Percentiles rank a stretch among this genome's conserved stretches.
Conservation (phyloP, 345 rosid genomes). For the Pelargonium nanum region DNA sequence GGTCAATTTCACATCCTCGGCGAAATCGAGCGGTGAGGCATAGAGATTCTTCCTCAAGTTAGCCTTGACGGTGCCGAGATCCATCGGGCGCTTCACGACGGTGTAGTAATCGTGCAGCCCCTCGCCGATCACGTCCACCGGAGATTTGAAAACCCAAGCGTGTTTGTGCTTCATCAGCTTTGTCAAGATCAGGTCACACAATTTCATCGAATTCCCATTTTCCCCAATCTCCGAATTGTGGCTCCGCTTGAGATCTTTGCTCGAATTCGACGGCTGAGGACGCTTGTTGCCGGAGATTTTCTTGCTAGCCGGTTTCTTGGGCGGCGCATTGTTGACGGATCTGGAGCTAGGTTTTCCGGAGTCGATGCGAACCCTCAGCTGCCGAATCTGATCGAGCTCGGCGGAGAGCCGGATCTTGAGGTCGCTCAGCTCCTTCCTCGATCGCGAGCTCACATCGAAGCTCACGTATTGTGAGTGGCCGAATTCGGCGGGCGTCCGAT, state of each 20-base stretch:
- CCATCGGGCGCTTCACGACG: conserved; percentile 46
- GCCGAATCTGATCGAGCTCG: conserved; percentile 71
- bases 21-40: conserved; percentile 29
- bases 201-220: no score
- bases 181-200: conserved; percentile 29
- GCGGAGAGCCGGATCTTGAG: conserved; percentile 39
- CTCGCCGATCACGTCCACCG: conserved; percentile 32
- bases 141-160: conserved; percentile 35
- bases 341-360: conserved; percentile 30
- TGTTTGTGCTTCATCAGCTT: conserved; percentile 37
- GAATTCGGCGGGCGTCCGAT: conserved; percentile 35
- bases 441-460: conserved; percentile 19
- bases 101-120: conserved; percentile 35
- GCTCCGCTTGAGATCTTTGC: conserved; percentile 24
- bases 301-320: conserved; percentile 21
- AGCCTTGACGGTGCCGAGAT: conserved; percentile 35
- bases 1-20: conserved; percentile 38
- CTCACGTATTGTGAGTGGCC: conserved; percentile 16
- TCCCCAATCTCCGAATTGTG: no score
- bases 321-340: conserved; percentile 26
- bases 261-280: conserved; percentile 21
- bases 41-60: conserved; percentile 20
- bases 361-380: conserved; percentile 42
- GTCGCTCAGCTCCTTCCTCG: conserved; percentile 44
- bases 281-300: conserved; percentile 41